Percentiles rank a stretch among this genome's conserved stretches.
Conservation (phyloP, 2,329 filamentous ascomycete species). For the Cladophialophora carrionii region DNA sequence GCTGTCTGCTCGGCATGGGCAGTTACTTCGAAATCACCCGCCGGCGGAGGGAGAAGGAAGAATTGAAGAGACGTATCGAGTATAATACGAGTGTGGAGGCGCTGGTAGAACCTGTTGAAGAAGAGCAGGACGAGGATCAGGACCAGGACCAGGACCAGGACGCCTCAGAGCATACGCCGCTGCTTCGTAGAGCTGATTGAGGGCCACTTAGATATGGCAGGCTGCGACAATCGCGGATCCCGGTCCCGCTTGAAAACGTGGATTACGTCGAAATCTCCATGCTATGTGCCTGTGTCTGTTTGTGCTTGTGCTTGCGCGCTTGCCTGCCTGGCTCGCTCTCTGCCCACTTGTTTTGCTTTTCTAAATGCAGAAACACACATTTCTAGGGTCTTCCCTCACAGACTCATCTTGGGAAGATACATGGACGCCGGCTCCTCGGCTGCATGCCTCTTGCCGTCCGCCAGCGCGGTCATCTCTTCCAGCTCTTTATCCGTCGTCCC, state of each 20-base stretch:
- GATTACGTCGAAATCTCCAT: background rate
- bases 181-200: constrained; percentile 24
- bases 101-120: background rate
- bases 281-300: background rate
- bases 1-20: constrained; percentile 75
- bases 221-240: background rate
- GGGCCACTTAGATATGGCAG: background rate
- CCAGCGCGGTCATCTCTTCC: constrained; percentile 37
- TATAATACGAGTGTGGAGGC: constrained; percentile 16
- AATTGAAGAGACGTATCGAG: constrained; percentile 29
- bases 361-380: background rate
- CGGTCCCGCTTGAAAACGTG: too few species aligned
- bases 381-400: background rate
- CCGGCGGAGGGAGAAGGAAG: constrained; percentile 31
- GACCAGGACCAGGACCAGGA: background rate
- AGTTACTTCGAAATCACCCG: constrained; percentile 63
- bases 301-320: background rate
- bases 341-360: background rate
- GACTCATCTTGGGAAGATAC: constrained; percentile 3
- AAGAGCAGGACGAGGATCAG: background rate
- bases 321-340: background rate
- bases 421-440: constrained; percentile 27
- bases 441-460: constrained; percentile 35
- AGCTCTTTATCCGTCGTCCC: constrained; percentile 37
- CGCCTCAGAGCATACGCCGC: constrained; percentile 26